Evolutionary conservation across 1,139 yeast genomes (phyloP).

Genomic region (Spencermartinsiella ligniputridi): DNA sequence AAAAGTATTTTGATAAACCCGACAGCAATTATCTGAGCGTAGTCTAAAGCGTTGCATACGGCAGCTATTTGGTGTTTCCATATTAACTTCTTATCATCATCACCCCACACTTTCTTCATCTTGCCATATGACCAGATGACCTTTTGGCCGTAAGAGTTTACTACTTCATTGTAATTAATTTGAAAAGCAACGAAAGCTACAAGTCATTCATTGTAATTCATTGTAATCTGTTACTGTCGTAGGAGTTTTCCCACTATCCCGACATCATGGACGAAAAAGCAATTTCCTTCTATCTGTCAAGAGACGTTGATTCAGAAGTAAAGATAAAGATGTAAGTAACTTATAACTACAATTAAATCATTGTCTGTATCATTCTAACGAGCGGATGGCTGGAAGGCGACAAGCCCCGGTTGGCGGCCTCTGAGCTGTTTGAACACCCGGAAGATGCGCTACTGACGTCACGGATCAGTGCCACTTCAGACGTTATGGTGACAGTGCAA

Average conservation of each 20-base stretch:
- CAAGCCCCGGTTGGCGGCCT: conserved; percentile 44
- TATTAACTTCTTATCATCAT: no score
- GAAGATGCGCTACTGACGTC: conserved; percentile 22
- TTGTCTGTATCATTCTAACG: conserved; percentile 8
- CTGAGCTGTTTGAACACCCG: conserved; percentile 56
- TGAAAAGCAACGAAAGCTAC: no score
- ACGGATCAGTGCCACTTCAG: conserved; percentile 43
- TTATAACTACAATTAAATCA: conserved; percentile 8
- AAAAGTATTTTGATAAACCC: no score
- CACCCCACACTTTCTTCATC: no score
- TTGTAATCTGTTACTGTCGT: not conserved
- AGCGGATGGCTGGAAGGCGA: conserved; percentile 45
- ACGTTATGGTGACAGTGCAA: conserved; percentile 58
- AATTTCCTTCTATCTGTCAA: conserved; percentile 69
- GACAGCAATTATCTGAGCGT: no score
- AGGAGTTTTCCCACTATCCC: no score
- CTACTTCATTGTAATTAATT: no score
- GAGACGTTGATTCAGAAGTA: conserved; percentile 61
- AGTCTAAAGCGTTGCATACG: no score
- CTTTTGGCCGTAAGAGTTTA: no score
- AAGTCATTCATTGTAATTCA: no score
- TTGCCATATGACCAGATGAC: no score
- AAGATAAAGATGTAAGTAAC: conserved; percentile 39
- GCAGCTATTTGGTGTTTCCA: no score
- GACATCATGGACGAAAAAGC: conserved; percentile 43